A percentile compares a stretch with the other conserved stretches of the same genome.
Evolutionary conservation across 2,329 filamentous ascomycete species (phyloP).

Genomic region (Penicillium sclerotiorum): DNA sequence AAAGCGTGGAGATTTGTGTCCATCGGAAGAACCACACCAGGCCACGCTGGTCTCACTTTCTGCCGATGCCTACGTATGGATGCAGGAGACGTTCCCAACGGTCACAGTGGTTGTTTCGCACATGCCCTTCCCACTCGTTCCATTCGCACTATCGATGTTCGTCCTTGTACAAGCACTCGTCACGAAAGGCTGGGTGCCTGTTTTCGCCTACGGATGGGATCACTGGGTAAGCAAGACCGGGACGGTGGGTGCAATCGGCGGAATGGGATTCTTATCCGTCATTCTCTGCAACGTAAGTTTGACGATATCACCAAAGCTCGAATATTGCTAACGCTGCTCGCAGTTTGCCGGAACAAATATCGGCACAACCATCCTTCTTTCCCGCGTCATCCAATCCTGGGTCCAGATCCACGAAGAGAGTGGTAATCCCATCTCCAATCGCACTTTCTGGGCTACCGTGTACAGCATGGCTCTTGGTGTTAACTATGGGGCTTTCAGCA

Average conservation of each 20-base stretch:
- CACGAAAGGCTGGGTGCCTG: constrained; percentile 72
- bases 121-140: constrained; percentile 68
- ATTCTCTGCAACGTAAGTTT: constrained; percentile 70
- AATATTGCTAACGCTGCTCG: constrained; percentile 12
- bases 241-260: constrained; percentile 67
- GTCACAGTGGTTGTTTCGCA: constrained; percentile 66
- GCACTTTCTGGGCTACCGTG: constrained; percentile 73
- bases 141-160: constrained; percentile 75
- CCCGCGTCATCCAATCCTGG: constrained; percentile 71
- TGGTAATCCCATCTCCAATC: constrained; percentile 57
- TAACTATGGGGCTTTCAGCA: constrained; percentile 75
- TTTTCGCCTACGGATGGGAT: constrained; percentile 74
- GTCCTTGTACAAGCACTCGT: constrained; percentile 72
- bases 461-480: constrained; percentile 75
- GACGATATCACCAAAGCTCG: no score
- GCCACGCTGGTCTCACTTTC: constrained; percentile 57
- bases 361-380: constrained; percentile 73
- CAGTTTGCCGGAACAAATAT: constrained; percentile 79
- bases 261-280: constrained; percentile 73
- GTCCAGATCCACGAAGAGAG: constrained; percentile 57
- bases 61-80: constrained; percentile 57
- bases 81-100: constrained; percentile 71
- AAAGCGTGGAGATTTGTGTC: constrained; percentile 21
- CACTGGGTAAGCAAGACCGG: constrained; percentile 72
- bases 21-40: constrained; percentile 25